Percentiles rank a stretch among this genome's conserved stretches.
These are phyloP conservation scores for Cercospora beticola DNA, from an alignment of 2,329 filamentous ascomycete species.

Conservation along the genomic window DNA sequence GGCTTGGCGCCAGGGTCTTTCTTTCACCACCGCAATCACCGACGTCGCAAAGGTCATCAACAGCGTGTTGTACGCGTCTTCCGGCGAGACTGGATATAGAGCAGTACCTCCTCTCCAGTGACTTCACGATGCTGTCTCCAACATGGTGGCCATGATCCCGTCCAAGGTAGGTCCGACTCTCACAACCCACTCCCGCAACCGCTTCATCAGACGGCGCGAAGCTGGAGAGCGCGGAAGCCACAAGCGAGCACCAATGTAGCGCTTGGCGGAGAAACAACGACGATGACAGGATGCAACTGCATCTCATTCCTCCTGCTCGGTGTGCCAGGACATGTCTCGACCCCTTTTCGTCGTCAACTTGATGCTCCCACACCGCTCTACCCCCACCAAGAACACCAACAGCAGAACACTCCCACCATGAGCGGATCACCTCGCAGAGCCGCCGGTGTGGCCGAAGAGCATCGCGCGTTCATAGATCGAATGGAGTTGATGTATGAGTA, in stretches of 20 bases:
- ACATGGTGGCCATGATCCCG: neutral
- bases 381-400: neutral
- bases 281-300: neutral
- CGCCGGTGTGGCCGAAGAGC: slow-evolving; percentile 14
- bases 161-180: neutral
- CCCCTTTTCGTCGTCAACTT: neutral
- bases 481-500: slow-evolving; percentile 14
- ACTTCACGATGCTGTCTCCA: neutral
- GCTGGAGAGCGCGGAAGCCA: neutral
- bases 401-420: slow-evolving; percentile 9
- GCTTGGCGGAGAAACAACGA: neutral
- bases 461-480: slow-evolving; percentile 16
- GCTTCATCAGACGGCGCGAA: neutral
- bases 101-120: neutral
- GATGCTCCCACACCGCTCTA: neutral
- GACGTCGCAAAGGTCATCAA: neutral
- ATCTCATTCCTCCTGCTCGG: neutral
- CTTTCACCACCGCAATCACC: neutral
- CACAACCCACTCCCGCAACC: neutral
- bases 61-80: neutral
- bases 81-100: neutral
- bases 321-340: neutral
- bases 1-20: neutral
- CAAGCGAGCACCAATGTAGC: neutral
- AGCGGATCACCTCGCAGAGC: slow-evolving; percentile 13